Base-by-base conservation (phyloP, 1,284 basidiomycete species). In the Neolentinus lepideus region DNA sequence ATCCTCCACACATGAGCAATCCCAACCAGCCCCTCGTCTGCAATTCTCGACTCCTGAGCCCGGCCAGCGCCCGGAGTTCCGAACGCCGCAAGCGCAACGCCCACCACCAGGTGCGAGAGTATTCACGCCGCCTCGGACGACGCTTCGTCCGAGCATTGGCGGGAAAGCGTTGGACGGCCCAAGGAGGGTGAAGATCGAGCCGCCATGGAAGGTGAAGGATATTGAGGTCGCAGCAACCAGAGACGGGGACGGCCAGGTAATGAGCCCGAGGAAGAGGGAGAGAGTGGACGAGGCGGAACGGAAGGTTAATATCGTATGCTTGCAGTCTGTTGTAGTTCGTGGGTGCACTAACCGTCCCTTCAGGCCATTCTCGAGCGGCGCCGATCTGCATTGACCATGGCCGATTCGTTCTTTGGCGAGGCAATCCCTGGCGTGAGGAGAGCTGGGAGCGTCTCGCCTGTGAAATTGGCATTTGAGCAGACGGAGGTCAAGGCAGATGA, bases 321-420 rank as follows among this genome's bases (percentile, higher is more conserved):
- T 21, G 22, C 25, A 21, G 8, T 43, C n/a, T 21, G 8, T n/a
- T 21, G 16, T 6, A 4, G 38, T 43, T 3, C 38, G n/a, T n/a
- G 38, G 24, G 43, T 25, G 10, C 22, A 31, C 36, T 47, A 11
- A 53, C 21, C 1, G 4, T 54, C 43, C 31, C 10, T 16, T 22
- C 58, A 82, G 80, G 82, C 81, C 0, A 85, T 85, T 51, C 74
- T 78, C 57, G 82, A 83, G 54, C 75, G 83, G 4, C 68, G 83
- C 29, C 73, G 77, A 6, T 84, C 81, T 48, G 81, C 83, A 0
- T 64, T 84, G 22, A 71, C 67, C 1, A 75, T 76, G 27, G 75
- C 75, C 1, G 79, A 80, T 58, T 68, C 69, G 16, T 82, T 81
- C 64, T 83, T 81, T 64, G 74, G 70, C 22, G 78, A 75, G 11